Base-by-base conservation (phyloP, 1,139 yeast species). In the Protomyces macrosporus region DNA sequence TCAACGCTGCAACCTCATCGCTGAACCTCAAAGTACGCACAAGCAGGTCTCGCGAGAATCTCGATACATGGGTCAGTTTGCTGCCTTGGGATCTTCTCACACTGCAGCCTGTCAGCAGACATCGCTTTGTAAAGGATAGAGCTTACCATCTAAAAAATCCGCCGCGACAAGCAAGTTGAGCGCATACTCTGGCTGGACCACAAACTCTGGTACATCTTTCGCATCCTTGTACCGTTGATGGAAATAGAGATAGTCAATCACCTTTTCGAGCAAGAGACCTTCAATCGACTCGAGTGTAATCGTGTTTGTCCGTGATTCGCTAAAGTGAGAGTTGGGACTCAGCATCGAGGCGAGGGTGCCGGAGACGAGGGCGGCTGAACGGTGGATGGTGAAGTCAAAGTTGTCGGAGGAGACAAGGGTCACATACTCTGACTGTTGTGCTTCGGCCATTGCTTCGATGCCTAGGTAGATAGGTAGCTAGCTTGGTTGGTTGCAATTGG, bases 131-230 rank as follows among this genome's bases (percentile, higher is more conserved):
- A 12, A 36, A 36, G 39, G 39, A 7, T 12, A 23, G 23, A 23
- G 9, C 58, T 34, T 74, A 66, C 85, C 84, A 72, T 89, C 93
- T 70, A 90, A 78, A 72, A 84, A 90, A 73, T 91, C 98, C 0
- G 98, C 96, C 40, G 96, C 96, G 48, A 93, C 95, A 57, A 93
- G 76, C 69, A 93, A 77, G 72, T 93, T 98, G 69, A 93, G 78
- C 0, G 98, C 97, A 82, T 91, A 83, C 70, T 90, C 97, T 0
- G 98, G 93, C 0, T 98, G 97, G 0, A 93, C 84, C 55, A 87
- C 86, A 74, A 93, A 93, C 67, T 88, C 95, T 0, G 96, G 96
- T 9, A 88, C 84, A 60, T 81, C 84, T 65, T 85, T 88, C 45
- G 64, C 68, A 42, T 65, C 65, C 45, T 65, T 65, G 55, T 69